Conservation (phyloP, 2,329 filamentous ascomycete species). For the Pseudogymnoascus sp. region DNA sequence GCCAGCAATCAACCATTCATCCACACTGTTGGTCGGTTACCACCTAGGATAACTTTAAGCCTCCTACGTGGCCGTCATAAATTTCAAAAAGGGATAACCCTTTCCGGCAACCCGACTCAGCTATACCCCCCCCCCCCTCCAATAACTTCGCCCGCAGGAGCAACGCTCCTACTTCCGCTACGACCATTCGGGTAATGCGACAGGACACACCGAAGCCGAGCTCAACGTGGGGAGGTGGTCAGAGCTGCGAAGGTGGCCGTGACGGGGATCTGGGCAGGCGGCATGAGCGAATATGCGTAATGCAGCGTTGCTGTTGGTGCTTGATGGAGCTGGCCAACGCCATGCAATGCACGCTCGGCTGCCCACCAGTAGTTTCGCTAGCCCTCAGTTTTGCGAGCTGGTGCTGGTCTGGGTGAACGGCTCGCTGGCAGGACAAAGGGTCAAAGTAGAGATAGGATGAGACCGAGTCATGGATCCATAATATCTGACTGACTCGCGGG, state of each 20-base stretch:
- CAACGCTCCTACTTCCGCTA: not conserved
- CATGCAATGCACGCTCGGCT: not conserved
- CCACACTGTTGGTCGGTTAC: not conserved
- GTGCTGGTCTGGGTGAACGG: not conserved
- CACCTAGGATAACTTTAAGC: not conserved
- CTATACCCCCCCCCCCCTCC: not conserved
- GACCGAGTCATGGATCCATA: not conserved
- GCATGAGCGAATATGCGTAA: not conserved
- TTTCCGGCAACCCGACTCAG: not conserved
- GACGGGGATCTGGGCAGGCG: not conserved
- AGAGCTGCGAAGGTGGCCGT: not conserved
- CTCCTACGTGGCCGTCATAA: not conserved
- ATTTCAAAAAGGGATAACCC: not conserved
- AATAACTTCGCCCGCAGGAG: not conserved
- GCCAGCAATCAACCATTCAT: not conserved
- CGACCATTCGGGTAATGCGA: not conserved
- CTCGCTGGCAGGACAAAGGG: not conserved
- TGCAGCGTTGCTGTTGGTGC: not conserved
- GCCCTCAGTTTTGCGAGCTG: not conserved
- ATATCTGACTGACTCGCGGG: not conserved
- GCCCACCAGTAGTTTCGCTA: not conserved
- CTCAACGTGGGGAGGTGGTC: not conserved
- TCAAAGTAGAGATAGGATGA: not conserved
- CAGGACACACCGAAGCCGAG: not conserved
- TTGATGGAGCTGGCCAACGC: not conserved